These are phyloP conservation scores for Leccinum huronense DNA, from an alignment of 1,284 basidiomycete species.

Conservation along the genomic window DNA sequence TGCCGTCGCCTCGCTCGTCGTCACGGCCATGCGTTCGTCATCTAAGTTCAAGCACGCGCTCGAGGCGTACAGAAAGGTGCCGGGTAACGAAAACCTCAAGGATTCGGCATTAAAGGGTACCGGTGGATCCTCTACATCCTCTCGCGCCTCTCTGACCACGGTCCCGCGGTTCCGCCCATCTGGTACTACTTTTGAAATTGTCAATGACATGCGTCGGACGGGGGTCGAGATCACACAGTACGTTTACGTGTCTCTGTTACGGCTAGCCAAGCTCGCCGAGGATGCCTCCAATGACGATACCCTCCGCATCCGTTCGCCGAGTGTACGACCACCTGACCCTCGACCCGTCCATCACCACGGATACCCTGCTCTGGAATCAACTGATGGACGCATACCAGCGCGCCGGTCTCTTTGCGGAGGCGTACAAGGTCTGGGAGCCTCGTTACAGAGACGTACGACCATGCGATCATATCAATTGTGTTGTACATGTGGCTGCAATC, in stretches of 20 bases:
- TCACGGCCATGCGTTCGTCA: conserved; percentile 59
- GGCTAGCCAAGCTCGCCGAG: conserved; percentile 47
- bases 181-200: conserved; percentile 71
- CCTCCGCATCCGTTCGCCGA: conserved; percentile 51
- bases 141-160: conserved; percentile 47
- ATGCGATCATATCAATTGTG: conserved; percentile 75
- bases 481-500: conserved; percentile 50
- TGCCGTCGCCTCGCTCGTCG: conserved; percentile 30
- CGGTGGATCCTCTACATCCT: conserved; percentile 63
- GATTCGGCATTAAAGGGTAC: conserved; percentile 58
- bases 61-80: conserved; percentile 52
- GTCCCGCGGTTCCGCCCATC: conserved; percentile 50
- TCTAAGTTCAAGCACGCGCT: conserved; percentile 57
- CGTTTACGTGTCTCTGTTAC: conserved; percentile 77
- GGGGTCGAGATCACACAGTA: conserved; percentile 51
- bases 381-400: conserved; percentile 90
- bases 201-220: conserved; percentile 77
- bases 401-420: conserved; percentile 66
- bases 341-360: conserved; percentile 73
- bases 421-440: conserved; percentile 81
- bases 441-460: conserved; percentile 55
- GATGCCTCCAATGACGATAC: conserved; percentile 28
- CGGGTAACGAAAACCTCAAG: conserved; percentile 36
- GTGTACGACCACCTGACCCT: conserved; percentile 80
- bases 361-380: conserved; percentile 76